phyloP scores from a whole-genome alignment of 2,329 filamentous ascomycete genomes.

The Xylariaceae sp. region DNA sequence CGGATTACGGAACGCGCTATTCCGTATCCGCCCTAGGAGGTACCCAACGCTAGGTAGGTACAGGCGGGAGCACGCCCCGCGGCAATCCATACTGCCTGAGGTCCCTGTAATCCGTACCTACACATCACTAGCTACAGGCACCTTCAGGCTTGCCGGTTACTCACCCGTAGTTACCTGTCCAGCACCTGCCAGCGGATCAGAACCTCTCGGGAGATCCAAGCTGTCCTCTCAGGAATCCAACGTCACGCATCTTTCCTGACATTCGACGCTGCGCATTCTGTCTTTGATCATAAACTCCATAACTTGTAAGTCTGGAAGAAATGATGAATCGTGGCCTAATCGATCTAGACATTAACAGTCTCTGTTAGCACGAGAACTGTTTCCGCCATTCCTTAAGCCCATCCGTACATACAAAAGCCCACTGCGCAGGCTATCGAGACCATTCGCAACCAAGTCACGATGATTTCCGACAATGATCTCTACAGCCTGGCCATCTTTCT shows the following conservation, averaged over 20 bases:
- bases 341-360: not conserved
- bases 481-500: constrained; percentile 92
- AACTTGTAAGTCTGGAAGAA: constrained; percentile 7
- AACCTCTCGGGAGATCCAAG: constrained; percentile 28
- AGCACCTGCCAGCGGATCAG: not conserved
- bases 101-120: no score
- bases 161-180: not conserved
- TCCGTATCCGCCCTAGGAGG: no score
- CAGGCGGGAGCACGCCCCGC: no score
- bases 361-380: not conserved
- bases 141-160: not conserved
- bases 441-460: constrained; percentile 44
- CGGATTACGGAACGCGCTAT: no score
- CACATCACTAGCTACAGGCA: no score
- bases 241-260: constrained; percentile 4
- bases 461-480: constrained; percentile 92
- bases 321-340: not conserved
- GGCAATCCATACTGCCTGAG: no score
- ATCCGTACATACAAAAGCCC: constrained; percentile 12
- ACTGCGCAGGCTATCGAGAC: constrained; percentile 10
- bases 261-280: constrained; percentile 8
- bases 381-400: constrained; percentile 10
- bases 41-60: no score
- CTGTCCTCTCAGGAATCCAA: constrained; percentile 27
- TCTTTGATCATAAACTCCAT: constrained; percentile 6